Evolutionary conservation across 495 filamentous ascomycete species (phyloP), one percentile per base, ranked within the genome.

Genomic region (Aspergillus homomorphus): DNA sequence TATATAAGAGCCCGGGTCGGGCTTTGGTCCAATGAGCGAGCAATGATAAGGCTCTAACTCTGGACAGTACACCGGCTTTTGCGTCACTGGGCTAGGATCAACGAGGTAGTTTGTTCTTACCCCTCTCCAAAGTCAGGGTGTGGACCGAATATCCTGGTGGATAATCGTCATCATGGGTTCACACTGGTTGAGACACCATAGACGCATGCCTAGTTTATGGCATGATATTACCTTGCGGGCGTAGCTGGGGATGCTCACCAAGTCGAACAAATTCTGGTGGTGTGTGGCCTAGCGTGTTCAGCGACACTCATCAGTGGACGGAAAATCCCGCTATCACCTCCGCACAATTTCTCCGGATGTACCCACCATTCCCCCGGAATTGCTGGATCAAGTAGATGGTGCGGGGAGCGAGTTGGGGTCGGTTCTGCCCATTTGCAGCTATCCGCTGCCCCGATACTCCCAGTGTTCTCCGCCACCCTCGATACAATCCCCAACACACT

Each of bases 271-370:
- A 9, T 38, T 38, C 33, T 38, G 33, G 33, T 15, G 14, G 23
- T 24, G 7, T 15, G 19, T 15, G 14, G n/a, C 46, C 48, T 51
- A 51, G 48, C 48, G 48, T 23, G 48, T 24, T 4, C 23, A 16
- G 48, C 48, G 28, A 18, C 19, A 19, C 23, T 51, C 48, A 8
- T 30, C 48, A 51, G 48, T 51, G 48, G 48, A 51, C 48, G 48
- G 48, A 51, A 51, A 51, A 51, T 28, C 48, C 48, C 48, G 28
- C 48, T 23, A 30, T 19, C 48, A 30, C 48, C 48, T 51, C 48
- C 48, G 48, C 48, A 26, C 48, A 51, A 51, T 51, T 51, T 51
- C 48, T 51, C 48, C 48, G 48, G 48, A 51, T 30, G 48, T 51
- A 51, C 28, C 48, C 48, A 51, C 48, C 22, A 28, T 51, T n/a